A percentile compares a stretch with the other conserved stretches of the same genome.
Conservation (phyloP, 2,329 filamentous ascomycete genomes). For the Chalaropsis thielavioides region DNA sequence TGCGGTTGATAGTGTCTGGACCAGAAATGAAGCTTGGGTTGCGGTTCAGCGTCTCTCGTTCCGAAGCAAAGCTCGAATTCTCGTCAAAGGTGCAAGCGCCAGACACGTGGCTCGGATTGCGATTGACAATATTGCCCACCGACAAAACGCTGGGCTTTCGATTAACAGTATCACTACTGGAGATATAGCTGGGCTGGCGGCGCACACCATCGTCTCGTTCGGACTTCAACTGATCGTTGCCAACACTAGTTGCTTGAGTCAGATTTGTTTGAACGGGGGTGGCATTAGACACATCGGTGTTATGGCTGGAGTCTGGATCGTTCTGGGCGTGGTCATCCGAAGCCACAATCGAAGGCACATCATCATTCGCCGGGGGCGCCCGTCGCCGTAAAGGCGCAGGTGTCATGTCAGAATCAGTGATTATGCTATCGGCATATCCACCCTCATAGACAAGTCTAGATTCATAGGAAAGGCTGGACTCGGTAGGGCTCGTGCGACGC, state of each 20-base stretch:
- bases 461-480: slow-evolving; percentile 12
- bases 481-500: slow-evolving; percentile 8
- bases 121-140: background rate
- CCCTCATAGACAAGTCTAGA: background rate
- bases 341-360: slow-evolving; percentile 44
- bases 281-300: slow-evolving; percentile 22
- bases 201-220: slow-evolving; percentile 4
- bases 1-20: slow-evolving; percentile 10
- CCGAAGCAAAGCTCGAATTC: slow-evolving; percentile 3
- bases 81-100: background rate
- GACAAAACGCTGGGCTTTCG: slow-evolving; percentile 8
- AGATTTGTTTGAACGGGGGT: slow-evolving; percentile 34
- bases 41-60: background rate
- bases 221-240: slow-evolving; percentile 32
- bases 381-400: slow-evolving; percentile 25
- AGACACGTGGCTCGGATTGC: slow-evolving; percentile 11
- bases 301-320: slow-evolving; percentile 38
- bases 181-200: slow-evolving; percentile 13
- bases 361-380: slow-evolving; percentile 39
- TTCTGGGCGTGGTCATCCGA: slow-evolving; percentile 36
- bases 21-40: slow-evolving; percentile 10
- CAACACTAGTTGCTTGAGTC: slow-evolving; percentile 38
- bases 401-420: slow-evolving; percentile 18
- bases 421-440: slow-evolving; percentile 11
- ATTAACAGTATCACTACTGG: slow-evolving; percentile 3